phyloP scores from a whole-genome alignment of 2,329 filamentous ascomycete genomes.

The Hortaea sp. region DNA sequence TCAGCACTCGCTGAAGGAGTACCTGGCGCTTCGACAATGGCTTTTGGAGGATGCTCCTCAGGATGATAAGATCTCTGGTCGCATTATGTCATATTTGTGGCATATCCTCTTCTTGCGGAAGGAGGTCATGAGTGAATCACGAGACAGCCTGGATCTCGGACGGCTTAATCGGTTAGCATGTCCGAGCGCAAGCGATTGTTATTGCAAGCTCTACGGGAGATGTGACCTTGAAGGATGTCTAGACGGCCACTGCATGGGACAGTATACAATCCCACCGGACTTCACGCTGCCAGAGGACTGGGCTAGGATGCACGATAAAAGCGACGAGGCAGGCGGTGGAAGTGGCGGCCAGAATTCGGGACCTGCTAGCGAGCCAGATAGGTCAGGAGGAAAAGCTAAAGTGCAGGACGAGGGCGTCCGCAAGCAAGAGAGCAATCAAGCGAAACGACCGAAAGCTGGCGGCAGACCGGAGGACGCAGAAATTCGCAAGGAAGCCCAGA shows the following conservation, averaged over 20 bases:
- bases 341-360: no score
- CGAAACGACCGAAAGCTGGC: no score
- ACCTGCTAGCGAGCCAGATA: no score
- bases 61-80: conserved; percentile 31
- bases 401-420: no score
- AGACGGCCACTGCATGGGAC: conserved; percentile 27
- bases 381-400: no score
- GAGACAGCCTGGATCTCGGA: conserved; percentile 23
- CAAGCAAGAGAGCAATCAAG: no score
- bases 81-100: conserved; percentile 42
- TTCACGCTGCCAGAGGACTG: conserved; percentile 24
- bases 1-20: conserved; percentile 41
- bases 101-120: conserved; percentile 36
- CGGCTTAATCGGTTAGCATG: conserved; percentile 30
- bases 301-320: background rate
- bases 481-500: background rate
- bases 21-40: conserved; percentile 44
- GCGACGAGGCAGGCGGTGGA: no score
- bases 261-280: conserved; percentile 30
- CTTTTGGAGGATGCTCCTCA: conserved; percentile 35
- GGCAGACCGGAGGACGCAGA: background rate
- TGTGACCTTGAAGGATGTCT: conserved; percentile 23
- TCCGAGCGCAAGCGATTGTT: conserved; percentile 32
- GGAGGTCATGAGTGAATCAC: background rate
- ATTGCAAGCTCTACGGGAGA: conserved; percentile 35